Evolutionary conservation across 2,329 filamentous ascomycete species (phyloP).

Genomic region (Remersonia thermophila): DNA sequence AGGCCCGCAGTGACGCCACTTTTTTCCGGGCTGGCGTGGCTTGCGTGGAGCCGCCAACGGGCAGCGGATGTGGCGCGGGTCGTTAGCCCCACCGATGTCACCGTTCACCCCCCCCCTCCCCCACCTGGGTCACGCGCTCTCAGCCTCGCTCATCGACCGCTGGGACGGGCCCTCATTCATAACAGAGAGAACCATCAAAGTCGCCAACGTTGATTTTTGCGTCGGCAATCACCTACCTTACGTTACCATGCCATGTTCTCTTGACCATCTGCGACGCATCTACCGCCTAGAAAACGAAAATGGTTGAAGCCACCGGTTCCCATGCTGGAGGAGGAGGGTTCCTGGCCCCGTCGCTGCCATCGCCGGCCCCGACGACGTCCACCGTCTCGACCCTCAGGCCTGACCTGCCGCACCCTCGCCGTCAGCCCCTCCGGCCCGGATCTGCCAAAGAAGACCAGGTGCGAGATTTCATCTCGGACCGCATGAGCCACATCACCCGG

Average conservation of each 20-base stretch:
- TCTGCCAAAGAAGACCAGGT: slow-evolving; percentile 49
- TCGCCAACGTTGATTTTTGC: neutral
- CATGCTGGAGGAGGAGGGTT: slow-evolving; percentile 44
- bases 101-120: no score
- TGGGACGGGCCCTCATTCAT: no score
- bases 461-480: slow-evolving; percentile 43
- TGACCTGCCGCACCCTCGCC: slow-evolving; percentile 43
- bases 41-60: no score
- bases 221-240: neutral
- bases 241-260: slow-evolving; percentile 11
- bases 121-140: no score
- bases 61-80: no score
- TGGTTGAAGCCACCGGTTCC: slow-evolving; percentile 6
- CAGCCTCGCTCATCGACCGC: no score
- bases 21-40: no score
- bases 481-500: slow-evolving; percentile 40
- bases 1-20: no score
- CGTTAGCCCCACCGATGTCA: no score
- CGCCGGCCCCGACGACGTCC: slow-evolving; percentile 43
- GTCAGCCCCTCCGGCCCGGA: slow-evolving; percentile 39
- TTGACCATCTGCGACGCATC: neutral
- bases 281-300: slow-evolving; percentile 5
- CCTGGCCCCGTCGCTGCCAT: slow-evolving; percentile 36
- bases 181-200: no score
- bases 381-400: slow-evolving; percentile 22